Percentiles rank a stretch among this genome's conserved stretches.
phyloP scores from a whole-genome alignment of 2,329 filamentous ascomycete species.

The Ilyonectria sp. region DNA sequence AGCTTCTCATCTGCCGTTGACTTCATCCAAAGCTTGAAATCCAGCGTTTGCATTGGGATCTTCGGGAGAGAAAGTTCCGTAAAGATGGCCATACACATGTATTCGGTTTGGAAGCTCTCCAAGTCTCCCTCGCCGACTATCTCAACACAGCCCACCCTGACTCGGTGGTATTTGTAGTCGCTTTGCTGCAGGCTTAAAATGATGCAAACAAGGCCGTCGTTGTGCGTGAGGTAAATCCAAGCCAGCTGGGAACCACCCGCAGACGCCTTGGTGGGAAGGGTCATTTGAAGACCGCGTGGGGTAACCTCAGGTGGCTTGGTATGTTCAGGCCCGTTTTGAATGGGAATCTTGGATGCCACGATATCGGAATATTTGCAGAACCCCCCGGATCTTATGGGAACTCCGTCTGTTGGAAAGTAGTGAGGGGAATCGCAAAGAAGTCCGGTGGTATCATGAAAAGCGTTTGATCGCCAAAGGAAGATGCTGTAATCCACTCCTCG shows the following conservation, averaged over 20 bases:
- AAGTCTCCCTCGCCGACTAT: constrained; percentile 5
- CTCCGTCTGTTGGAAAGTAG: constrained; percentile 20
- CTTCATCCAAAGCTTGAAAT: constrained; percentile 17
- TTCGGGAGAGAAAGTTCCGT: constrained; percentile 21
- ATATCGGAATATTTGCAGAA: constrained; percentile 19
- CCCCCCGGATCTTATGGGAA: constrained; percentile 14
- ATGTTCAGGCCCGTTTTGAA: not conserved
- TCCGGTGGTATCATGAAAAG: constrained; percentile 14
- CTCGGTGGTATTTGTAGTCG: constrained; percentile 21
- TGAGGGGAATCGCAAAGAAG: constrained; percentile 27
- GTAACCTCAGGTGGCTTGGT: constrained; percentile 15
- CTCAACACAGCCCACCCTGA: constrained; percentile 10
- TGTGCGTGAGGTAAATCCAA: constrained; percentile 22
- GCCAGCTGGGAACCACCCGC: constrained; percentile 5
- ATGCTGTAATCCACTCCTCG: constrained; percentile 27
- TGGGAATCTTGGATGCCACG: not conserved
- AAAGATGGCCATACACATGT: constrained; percentile 20
- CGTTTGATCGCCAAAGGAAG: constrained; percentile 25
- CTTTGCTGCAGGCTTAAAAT: not conserved
- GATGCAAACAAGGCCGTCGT: constrained; percentile 15
- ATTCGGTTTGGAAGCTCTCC: constrained; percentile 5
- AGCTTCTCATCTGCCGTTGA: constrained; percentile 22
- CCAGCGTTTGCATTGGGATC: constrained; percentile 6
- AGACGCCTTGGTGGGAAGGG: not conserved
- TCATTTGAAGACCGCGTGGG: constrained; percentile 22